phyloP scores from a whole-genome alignment of 163 green algal genomes.

The Prototheca wickerhamii region DNA sequence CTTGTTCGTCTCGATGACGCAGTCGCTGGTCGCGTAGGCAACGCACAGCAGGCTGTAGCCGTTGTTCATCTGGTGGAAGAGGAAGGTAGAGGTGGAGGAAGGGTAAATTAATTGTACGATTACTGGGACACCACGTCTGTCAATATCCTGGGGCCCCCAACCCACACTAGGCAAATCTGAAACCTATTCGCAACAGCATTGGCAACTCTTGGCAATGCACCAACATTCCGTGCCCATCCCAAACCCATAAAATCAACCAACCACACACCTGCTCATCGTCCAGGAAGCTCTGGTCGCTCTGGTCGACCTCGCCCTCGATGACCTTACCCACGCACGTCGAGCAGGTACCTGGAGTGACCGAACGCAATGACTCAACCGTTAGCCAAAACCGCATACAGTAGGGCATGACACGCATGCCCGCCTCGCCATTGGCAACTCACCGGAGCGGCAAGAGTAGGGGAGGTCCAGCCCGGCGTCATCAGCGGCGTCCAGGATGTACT shows the following conservation, averaged over 20 bases:
- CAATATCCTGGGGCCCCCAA: too few relatives aligned
- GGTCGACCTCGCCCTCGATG: constrained; percentile 50
- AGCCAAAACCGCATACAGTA: too few relatives aligned
- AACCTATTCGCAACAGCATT: too few relatives aligned
- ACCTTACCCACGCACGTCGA: constrained; percentile 46
- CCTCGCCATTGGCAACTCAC: too few relatives aligned
- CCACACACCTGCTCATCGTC: constrained; percentile 46
- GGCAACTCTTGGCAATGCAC: too few relatives aligned
- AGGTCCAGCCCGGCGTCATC: constrained; percentile 51
- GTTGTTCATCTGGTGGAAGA: constrained; percentile 57
- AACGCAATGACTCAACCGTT: too few relatives aligned
- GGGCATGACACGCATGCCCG: too few relatives aligned
- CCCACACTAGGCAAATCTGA: too few relatives aligned
- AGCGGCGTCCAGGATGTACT: constrained; percentile 29
- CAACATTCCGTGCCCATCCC: too few relatives aligned
- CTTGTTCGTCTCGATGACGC: constrained; percentile 62
- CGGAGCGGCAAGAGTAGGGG: constrained; percentile 44
- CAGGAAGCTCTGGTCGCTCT: constrained; percentile 76
- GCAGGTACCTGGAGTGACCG: constrained; percentile 52
- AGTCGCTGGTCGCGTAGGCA: constrained; percentile 61
- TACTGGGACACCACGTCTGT: too few relatives aligned
- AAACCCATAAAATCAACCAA: too few relatives aligned
- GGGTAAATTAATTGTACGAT: background rate
- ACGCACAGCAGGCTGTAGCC: constrained; percentile 75
- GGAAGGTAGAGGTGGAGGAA: too few relatives aligned